A percentile compares a stretch with the other conserved stretches of the same genome.
These are phyloP conservation scores for Pyricularia pennisetigena DNA, from an alignment of 2,329 filamentous ascomycete species.

Conservation along the genomic window DNA sequence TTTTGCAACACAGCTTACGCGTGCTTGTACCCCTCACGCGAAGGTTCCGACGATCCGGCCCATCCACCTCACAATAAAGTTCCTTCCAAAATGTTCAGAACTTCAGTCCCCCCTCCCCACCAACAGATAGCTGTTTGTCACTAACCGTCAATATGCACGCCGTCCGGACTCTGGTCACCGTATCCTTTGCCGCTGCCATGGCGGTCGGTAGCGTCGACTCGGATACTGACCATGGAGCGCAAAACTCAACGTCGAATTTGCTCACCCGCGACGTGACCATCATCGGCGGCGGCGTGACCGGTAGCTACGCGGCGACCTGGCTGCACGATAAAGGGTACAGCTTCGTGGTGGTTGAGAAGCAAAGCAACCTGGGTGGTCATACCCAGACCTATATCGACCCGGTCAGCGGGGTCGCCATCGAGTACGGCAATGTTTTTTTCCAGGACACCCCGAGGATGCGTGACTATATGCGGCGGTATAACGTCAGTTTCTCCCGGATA, in stretches of 20 bases:
- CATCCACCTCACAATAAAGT: background rate
- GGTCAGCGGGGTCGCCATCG: constrained; percentile 9
- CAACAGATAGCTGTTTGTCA: background rate
- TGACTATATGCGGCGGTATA: constrained; percentile 29
- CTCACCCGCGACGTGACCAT: constrained; percentile 11
- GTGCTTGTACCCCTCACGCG: background rate
- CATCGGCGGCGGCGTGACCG: constrained; percentile 13
- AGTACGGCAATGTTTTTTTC: constrained; percentile 13
- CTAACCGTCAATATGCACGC: background rate
- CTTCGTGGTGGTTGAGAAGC: constrained; percentile 12
- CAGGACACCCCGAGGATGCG: constrained; percentile 21
- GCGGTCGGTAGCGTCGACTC: background rate
- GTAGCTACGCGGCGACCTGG: constrained; percentile 13
- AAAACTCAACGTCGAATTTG: background rate
- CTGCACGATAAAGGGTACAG: constrained; percentile 10
- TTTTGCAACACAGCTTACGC: background rate
- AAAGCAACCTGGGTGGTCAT: constrained; percentile 12
- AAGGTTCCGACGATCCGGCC: background rate
- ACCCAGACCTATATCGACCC: constrained; percentile 13
- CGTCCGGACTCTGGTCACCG: background rate
- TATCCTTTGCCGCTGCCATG: background rate
- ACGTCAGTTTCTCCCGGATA: background rate
- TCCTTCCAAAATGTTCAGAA: background rate
- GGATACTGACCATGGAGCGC: background rate
- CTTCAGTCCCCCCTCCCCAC: too few relatives aligned